These are phyloP conservation scores for Eugenia klotzschiana DNA, from an alignment of 441 rosid species.

Conservation along the genomic window DNA sequence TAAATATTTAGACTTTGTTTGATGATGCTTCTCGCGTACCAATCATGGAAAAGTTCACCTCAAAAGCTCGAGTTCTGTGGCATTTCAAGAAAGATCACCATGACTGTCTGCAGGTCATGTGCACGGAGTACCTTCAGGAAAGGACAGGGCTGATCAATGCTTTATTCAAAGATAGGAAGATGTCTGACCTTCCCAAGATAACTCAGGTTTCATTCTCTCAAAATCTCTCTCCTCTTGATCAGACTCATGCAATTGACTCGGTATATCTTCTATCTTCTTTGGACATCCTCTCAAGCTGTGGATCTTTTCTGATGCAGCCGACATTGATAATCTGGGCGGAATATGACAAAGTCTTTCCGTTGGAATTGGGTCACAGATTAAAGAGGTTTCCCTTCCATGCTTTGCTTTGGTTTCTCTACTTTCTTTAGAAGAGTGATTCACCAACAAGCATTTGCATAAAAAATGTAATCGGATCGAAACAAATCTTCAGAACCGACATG, in stretches of 20 bases:
- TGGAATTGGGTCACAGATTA: constrained; percentile 2
- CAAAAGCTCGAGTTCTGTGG: not conserved
- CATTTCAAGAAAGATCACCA: not conserved
- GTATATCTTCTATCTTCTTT: not conserved
- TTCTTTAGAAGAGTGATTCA: not conserved
- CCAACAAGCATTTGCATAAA: not conserved
- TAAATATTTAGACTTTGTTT: not conserved
- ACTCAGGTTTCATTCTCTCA: not conserved
- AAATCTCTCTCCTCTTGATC: not conserved
- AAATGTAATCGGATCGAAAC: not conserved
- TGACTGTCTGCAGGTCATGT: not conserved
- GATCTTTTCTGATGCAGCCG: not conserved
- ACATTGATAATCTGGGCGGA: constrained; percentile 3
- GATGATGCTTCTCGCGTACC: not conserved
- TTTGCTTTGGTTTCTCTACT: not conserved
- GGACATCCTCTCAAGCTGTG: not conserved
- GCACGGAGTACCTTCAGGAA: not conserved
- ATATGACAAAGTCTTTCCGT: constrained; percentile 1
- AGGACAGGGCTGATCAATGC: not conserved
- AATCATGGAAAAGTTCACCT: not conserved
- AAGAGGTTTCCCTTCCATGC: not conserved
- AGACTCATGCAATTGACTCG: not conserved
- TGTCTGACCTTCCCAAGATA: not conserved
- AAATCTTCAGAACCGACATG: not conserved
- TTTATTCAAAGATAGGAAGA: not conserved